Evolutionary conservation across 768 basidiomycete species (phyloP).

Genomic region (Mrakia gelida): DNA sequence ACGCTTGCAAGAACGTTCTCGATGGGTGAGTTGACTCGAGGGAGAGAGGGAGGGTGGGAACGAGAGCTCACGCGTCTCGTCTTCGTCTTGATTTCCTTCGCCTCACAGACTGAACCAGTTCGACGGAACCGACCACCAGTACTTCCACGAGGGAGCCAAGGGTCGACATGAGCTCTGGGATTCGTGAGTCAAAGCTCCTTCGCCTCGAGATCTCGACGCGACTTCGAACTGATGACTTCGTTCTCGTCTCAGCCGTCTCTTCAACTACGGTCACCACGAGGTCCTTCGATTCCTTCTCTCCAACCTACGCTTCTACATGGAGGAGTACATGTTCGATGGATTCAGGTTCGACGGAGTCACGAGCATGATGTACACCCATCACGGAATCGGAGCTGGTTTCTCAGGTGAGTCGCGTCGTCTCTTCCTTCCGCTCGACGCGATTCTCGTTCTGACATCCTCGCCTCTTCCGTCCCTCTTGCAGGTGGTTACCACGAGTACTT

Average conservation of each 20-base stretch:
- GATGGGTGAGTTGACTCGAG: conserved; percentile 58
- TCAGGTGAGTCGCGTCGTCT: conserved; percentile 54
- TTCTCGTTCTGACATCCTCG: background rate
- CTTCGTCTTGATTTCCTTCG: background rate
- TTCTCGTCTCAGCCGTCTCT: conserved; percentile 58
- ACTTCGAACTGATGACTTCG: background rate
- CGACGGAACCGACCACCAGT: conserved; percentile 94
- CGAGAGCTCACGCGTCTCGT: background rate
- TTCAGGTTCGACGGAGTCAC: conserved; percentile 99
- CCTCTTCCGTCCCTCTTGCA: conserved; percentile 6
- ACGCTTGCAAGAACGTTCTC: conserved; percentile 94
- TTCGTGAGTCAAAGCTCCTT: conserved; percentile 45
- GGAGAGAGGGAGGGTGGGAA: background rate
- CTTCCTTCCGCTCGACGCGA: background rate
- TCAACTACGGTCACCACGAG: conserved; percentile 94
- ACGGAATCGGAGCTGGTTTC: conserved; percentile 96
- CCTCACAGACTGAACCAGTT: conserved; percentile 66
- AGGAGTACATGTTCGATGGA: conserved; percentile 92
- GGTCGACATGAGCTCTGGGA: conserved; percentile 97
- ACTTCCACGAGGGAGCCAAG: conserved; percentile 90
- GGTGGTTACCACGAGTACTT: conserved; percentile 96
- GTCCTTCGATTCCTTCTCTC: conserved; percentile 91
- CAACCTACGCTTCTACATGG: conserved; percentile 91
- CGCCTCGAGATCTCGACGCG: background rate
- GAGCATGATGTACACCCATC: conserved; percentile 98